Evolutionary conservation across 805 yeast genomes (phyloP).

Genomic region (Yueomyces sp.): DNA sequence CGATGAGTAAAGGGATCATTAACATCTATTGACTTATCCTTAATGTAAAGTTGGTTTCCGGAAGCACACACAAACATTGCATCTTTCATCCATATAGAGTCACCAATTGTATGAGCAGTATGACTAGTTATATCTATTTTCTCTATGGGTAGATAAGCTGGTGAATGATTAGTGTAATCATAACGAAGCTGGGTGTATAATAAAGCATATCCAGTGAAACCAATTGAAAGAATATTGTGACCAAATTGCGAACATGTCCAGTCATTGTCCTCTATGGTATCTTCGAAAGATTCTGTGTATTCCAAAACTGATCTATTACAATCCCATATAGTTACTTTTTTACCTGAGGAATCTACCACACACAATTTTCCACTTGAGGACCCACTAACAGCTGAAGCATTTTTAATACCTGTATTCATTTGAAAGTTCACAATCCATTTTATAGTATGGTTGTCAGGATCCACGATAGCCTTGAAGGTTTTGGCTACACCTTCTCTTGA

Average conservation of each 20-base stretch:
- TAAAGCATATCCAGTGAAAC: slow-evolving; percentile 49
- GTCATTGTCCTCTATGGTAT: slow-evolving; percentile 55
- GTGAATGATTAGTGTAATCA: slow-evolving; percentile 73
- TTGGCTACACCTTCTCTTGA: slow-evolving; percentile 36
- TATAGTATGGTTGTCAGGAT: slow-evolving; percentile 16
- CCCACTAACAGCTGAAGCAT: slow-evolving; percentile 48
- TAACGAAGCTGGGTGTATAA: slow-evolving; percentile 73
- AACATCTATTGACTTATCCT: slow-evolving; percentile 54
- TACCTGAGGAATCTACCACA: slow-evolving; percentile 42
- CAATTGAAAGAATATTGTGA: slow-evolving; percentile 69
- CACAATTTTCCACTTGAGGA: slow-evolving; percentile 70
- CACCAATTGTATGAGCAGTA: slow-evolving; percentile 77
- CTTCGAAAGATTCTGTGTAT: slow-evolving; percentile 32
- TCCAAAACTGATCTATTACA: slow-evolving; percentile 53
- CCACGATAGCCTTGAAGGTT: slow-evolving; percentile 32
- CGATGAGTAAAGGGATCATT: slow-evolving; percentile 37
- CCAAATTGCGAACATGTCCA: slow-evolving; percentile 66
- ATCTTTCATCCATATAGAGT: slow-evolving; percentile 71
- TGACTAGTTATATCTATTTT: slow-evolving; percentile 54
- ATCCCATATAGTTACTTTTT: slow-evolving; percentile 67
- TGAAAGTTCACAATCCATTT: slow-evolving; percentile 40
- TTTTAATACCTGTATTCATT: slow-evolving; percentile 41
- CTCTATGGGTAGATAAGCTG: slow-evolving; percentile 67
- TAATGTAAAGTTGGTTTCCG: slow-evolving; percentile 80
- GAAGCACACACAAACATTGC: slow-evolving; percentile 74